Conservation (phyloP, 108 stramenopile genomes). For the Conticribra weissflogii region DNA sequence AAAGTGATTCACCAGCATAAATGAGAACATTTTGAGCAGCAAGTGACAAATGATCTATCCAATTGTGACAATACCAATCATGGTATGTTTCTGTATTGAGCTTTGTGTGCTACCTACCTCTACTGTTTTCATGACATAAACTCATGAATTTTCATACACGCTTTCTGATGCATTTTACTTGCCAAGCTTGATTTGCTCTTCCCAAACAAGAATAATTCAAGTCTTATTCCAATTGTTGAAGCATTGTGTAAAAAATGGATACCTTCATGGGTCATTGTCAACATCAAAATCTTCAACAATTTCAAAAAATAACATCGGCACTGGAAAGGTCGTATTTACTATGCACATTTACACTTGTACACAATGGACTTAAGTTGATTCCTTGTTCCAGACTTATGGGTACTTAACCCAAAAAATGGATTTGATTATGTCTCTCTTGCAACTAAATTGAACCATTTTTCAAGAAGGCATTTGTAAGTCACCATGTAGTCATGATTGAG, state of each 20-base stretch:
- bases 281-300: too few species aligned
- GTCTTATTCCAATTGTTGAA: neutral
- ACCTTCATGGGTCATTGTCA: conserved; percentile 4
- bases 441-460: conserved; percentile 31
- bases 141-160: neutral
- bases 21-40: conserved; percentile 3
- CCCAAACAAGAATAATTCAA: neutral
- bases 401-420: conserved; percentile 30
- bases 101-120: neutral
- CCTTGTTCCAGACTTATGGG: conserved; percentile 26
- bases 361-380: conserved; percentile 29
- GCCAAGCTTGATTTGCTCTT: neutral
- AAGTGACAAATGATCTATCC: conserved; percentile 11
- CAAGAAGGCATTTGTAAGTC: conserved; percentile 40
- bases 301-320: neutral
- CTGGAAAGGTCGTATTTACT: conserved; percentile 15
- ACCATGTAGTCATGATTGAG: too few species aligned
- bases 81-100: conserved; percentile 2
- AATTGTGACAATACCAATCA: conserved; percentile 20
- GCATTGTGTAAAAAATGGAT: conserved; percentile 4
- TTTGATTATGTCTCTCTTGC: conserved; percentile 14
- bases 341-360: conserved; percentile 19
- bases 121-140: neutral
- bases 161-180: neutral
- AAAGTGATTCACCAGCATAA: neutral